Evolutionary conservation across 2,329 filamentous ascomycete species (phyloP).

Genomic region (Didymella pomorum): DNA sequence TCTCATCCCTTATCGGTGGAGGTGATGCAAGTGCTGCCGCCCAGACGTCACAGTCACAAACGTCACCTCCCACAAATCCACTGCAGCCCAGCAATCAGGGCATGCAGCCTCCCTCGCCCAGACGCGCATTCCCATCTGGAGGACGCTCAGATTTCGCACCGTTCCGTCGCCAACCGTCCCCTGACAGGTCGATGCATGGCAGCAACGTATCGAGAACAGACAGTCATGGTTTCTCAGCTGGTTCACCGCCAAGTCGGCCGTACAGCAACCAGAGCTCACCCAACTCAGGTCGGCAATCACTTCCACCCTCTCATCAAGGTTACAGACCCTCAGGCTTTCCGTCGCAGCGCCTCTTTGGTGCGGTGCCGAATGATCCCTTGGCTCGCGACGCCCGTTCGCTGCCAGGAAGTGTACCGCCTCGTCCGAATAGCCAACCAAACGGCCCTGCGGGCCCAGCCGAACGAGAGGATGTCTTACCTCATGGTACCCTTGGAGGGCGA

Average conservation of each 20-base stretch:
- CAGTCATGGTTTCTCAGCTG: conserved; percentile 36
- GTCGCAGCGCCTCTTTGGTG: conserved; percentile 43
- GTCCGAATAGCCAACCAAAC: conserved; percentile 52
- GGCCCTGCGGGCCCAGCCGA: conserved; percentile 37
- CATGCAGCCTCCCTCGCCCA: conserved; percentile 59
- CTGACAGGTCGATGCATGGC: conserved; percentile 46
- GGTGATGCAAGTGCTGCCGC: conserved; percentile 55
- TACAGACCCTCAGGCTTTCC: conserved; percentile 46
- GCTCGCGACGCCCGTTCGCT: conserved; percentile 37
- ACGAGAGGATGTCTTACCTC: conserved; percentile 32
- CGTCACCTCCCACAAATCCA: conserved; percentile 54
- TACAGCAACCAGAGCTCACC: conserved; percentile 49
- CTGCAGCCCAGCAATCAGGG: conserved; percentile 50
- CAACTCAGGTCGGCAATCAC: conserved; percentile 43
- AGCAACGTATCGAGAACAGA: conserved; percentile 40
- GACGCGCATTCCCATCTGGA: conserved; percentile 43
- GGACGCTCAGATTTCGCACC: conserved; percentile 46
- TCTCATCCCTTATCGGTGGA: conserved; percentile 73
- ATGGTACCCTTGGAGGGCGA: conserved; percentile 38
- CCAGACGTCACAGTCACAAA: conserved; percentile 55
- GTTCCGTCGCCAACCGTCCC: conserved; percentile 49
- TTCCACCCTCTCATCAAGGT: conserved; percentile 42
- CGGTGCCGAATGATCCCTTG: conserved; percentile 40
- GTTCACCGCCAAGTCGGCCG: conserved; percentile 41
- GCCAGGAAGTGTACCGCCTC: conserved; percentile 43